Conservation (phyloP, 2,329 filamentous ascomycete genomes). For the Thermothelomyces thermophilus region DNA sequence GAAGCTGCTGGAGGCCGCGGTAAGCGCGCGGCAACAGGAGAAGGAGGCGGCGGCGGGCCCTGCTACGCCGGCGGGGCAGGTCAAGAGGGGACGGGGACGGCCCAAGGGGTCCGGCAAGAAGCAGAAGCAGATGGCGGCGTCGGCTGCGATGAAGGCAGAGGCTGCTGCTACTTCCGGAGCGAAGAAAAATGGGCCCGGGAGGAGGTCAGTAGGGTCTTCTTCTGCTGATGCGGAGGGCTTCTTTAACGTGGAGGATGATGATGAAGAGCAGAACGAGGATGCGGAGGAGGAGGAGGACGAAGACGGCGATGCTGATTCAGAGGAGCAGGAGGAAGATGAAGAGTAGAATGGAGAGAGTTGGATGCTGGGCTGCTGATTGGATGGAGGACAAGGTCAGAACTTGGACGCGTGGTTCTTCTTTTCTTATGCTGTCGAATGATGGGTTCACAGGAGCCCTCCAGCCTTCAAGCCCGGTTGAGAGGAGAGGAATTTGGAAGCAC, state of each 20-base stretch:
- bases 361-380: background rate
- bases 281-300: slow-evolving; percentile 12
- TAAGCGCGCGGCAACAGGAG: too few species aligned
- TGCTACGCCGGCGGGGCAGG: background rate
- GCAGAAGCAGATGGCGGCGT: background rate
- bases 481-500: too few species aligned
- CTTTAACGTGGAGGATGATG: too few species aligned
- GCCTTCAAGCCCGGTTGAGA: too few species aligned
- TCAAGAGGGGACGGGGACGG: slow-evolving; percentile 10
- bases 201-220: background rate
- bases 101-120: slow-evolving; percentile 10
- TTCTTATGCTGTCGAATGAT: too few species aligned
- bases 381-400: too few species aligned
- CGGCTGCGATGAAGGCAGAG: background rate
- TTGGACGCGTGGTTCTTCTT: too few species aligned
- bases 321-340: background rate
- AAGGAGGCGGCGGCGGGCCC: too few species aligned
- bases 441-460: too few species aligned
- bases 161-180: background rate
- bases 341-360: background rate
- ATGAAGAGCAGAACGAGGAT: slow-evolving; percentile 7
- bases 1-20: background rate
- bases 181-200: too few species aligned
- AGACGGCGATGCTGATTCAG: slow-evolving; percentile 5
- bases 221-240: slow-evolving; percentile 9